Base-by-base conservation (phyloP, 345 rosid species). In the Sapria himalayana region DNA sequence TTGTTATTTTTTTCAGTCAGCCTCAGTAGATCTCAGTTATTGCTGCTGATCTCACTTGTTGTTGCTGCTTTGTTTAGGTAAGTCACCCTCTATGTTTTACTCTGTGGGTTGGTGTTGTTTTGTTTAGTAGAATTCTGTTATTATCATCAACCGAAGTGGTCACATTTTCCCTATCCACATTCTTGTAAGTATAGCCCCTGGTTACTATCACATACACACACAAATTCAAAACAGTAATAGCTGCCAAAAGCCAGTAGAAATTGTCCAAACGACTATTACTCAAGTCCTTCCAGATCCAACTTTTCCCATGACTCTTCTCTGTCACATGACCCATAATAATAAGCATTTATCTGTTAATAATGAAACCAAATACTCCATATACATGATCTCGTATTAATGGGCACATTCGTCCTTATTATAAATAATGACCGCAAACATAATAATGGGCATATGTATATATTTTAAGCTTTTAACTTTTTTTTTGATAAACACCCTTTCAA, bases 231-330 rank as follows among this genome's bases (percentile, higher is more conserved):
- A 63, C 41, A 1, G 65, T 52, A 24, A 75, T 58, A 21, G 48
- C 64, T 4, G 92, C 85, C 48, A 81, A 33, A n/a, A 58, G 64
- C 89, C 76, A 73, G 49, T 78, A 86, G 51, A 78, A 86, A 0
- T 74, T 56, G 59, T 81, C 97, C 27, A 86, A 50, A 8, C 70
- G 73, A 50, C 97, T 86, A 32, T 63, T 66, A 43, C 78, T 78
- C 37, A 78, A 64, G 51, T 81, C 89, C 49, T 81, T 73, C 0
- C 97, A 92, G 9, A 86, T 65, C 95, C 77, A 78, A 14, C 71
- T 54, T 46, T 29, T 56, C 6, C 92, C 92, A 7, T 15, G 36
- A 1, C 55, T 46, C 15, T 53, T 49, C 25, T 53, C 56, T 0
- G 86, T 66, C 15, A 73, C 6, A 37, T 44, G 62, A 60, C 76